A percentile compares a stretch with the other conserved stretches of the same genome.
Evolutionary conservation across 305 asterid species (phyloP).

Genomic region (Plantago coronopus): DNA sequence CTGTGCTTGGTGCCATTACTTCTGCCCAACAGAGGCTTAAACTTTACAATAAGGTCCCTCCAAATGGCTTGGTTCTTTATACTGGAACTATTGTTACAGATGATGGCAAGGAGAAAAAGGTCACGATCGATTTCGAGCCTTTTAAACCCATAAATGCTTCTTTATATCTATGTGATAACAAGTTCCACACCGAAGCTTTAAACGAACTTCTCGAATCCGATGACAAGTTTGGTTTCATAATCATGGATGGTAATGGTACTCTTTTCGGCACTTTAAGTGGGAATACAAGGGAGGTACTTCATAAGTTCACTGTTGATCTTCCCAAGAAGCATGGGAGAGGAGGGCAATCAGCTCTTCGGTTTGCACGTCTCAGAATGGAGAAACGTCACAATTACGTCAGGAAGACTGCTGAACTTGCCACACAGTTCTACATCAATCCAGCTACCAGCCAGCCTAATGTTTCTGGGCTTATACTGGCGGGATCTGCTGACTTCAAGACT

Average conservation of each 20-base stretch:
- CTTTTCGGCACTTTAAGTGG: constrained; percentile 40
- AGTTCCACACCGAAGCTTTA: constrained; percentile 38
- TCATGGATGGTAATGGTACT: constrained; percentile 44
- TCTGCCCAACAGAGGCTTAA: constrained; percentile 43
- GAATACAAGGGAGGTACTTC: constrained; percentile 37
- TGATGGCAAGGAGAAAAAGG: constrained; percentile 41
- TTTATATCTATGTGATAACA: constrained; percentile 37
- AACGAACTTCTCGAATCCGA: constrained; percentile 39
- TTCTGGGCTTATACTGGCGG: constrained; percentile 39
- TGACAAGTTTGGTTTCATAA: constrained; percentile 36
- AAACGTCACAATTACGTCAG: constrained; percentile 40
- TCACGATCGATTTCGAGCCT: constrained; percentile 39
- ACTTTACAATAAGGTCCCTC: constrained; percentile 39
- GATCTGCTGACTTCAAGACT: constrained; percentile 40
- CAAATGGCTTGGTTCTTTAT: constrained; percentile 37
- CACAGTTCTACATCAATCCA: constrained; percentile 38
- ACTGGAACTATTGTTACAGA: constrained; percentile 42
- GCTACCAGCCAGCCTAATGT: constrained; percentile 38
- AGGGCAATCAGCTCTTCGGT: constrained; percentile 44
- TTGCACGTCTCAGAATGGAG: constrained; percentile 42
- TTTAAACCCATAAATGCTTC: constrained; percentile 40
- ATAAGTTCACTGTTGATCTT: constrained; percentile 38
- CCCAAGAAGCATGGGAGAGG: constrained; percentile 40
- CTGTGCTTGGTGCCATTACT: constrained; percentile 40
- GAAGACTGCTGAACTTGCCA: constrained; percentile 40